phyloP scores from a whole-genome alignment of 148 eudicot genomes.

The Chenopodium formosanum region DNA sequence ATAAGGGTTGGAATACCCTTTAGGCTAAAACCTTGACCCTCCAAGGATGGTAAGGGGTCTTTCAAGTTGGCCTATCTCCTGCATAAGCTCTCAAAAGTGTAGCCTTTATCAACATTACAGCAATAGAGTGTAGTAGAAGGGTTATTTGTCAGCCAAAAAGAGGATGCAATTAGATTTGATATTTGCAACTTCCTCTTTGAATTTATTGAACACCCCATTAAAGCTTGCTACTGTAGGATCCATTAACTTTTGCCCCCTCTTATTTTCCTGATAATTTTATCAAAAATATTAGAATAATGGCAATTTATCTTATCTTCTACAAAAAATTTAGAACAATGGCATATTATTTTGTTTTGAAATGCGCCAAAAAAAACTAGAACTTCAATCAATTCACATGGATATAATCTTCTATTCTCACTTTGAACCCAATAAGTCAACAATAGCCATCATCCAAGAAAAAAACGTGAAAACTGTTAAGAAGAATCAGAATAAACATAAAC shows the following conservation, averaged over 20 bases:
- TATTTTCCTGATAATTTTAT: neutral
- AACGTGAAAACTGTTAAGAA: too few relatives aligned
- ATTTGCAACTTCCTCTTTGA: constrained; percentile 52
- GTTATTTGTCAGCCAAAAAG: constrained; percentile 77
- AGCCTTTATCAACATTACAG: constrained; percentile 28
- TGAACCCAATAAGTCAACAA: too few relatives aligned
- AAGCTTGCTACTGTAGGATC: constrained; percentile 64
- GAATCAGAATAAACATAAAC: too few relatives aligned
- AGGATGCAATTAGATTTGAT: constrained; percentile 72
- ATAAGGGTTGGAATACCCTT: constrained; percentile 80
- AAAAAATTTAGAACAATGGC: too few relatives aligned
- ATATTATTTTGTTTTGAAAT: too few relatives aligned
- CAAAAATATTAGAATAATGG: too few relatives aligned
- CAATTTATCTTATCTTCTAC: too few relatives aligned
- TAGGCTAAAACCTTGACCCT: constrained; percentile 61
- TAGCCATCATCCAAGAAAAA: too few relatives aligned
- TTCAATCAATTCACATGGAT: neutral
- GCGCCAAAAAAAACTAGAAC: too few relatives aligned
- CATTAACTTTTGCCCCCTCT: constrained; percentile 61
- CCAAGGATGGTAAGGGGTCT: constrained; percentile 77
- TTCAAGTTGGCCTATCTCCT: constrained; percentile 91
- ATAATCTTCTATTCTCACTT: too few relatives aligned
- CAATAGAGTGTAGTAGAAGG: constrained; percentile 62
- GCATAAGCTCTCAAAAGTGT: constrained; percentile 78
- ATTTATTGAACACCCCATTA: constrained; percentile 50